These are phyloP conservation scores for Avena insularis DNA, from an alignment of 176 grass and related monocot genomes.

Conservation along the genomic window DNA sequence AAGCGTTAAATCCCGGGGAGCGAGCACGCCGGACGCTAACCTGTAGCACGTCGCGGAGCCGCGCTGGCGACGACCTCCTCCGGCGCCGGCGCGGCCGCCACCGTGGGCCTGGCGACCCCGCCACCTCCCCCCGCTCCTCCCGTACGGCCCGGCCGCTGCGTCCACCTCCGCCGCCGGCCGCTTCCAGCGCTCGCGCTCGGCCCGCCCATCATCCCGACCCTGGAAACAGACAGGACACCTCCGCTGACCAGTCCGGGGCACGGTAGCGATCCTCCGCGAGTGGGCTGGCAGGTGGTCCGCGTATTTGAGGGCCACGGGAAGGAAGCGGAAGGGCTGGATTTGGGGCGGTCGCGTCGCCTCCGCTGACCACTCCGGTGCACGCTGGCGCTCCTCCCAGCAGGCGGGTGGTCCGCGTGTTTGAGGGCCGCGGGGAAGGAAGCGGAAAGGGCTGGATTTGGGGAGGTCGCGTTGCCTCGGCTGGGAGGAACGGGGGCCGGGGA, in stretches of 20 bases:
- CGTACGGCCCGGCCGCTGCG: constrained; percentile 43
- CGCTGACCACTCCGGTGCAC: background rate
- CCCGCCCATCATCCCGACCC: constrained; percentile 50
- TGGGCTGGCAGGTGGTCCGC: background rate
- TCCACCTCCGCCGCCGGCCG: constrained; percentile 43
- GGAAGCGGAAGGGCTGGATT: background rate
- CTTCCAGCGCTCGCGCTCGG: background rate
- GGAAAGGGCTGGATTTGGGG: constrained; percentile 32
- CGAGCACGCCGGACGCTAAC: background rate
- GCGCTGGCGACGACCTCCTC: background rate
- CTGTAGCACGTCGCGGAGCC: constrained; percentile 7
- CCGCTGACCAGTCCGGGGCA: background rate
- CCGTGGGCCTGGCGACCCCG: constrained; percentile 24
- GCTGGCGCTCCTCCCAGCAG: background rate
- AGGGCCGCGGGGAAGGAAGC: background rate
- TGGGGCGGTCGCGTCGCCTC: background rate
- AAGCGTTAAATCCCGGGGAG: too few relatives aligned
- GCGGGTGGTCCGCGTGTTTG: constrained; percentile 1
- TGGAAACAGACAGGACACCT: background rate
- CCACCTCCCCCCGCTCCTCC: background rate
- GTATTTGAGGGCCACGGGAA: constrained; percentile 34
- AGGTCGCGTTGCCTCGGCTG: constrained; percentile 30
- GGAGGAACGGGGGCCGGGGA: background rate
- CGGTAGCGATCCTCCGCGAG: background rate
- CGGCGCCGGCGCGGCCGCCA: background rate